Evolutionary conservation across 495 filamentous ascomycete species (phyloP), one percentile per base, ranked within the genome.

Genomic region (Achaetomiella virescens): DNA sequence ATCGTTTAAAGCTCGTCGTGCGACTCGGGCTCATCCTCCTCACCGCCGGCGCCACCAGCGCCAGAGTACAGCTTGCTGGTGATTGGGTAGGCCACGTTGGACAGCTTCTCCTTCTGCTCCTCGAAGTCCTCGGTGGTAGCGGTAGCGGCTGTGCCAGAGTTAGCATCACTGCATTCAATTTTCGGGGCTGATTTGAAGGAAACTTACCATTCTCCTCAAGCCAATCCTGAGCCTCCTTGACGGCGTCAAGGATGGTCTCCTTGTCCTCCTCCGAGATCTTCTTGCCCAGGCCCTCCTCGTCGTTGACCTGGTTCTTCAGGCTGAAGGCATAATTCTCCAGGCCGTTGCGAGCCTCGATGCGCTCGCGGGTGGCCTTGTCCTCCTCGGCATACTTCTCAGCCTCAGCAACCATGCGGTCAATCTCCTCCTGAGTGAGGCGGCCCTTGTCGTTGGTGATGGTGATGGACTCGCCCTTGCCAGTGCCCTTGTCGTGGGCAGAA

Each of bases 191-290:
- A 52, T 40, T 25, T 0, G 17, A 20, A 42, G 10, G 18, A 40
- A 54, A 46, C 61, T 58, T 55, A 67, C 63, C 66, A 77, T 97
- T 93, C 83, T 97, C 91, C 63, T 97, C 92, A 47, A 98, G 86
- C 93, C 93, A 99, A 68, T 97, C 95, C 59, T 85, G 86, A 53
- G 91, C 80, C 78, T 97, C 93, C 87, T 97, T 97, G 76, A 99
- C 87, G 59, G 93, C 93, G 54, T 96, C 90, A 61, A 97, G 76
- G 64, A 97, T 87, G 63, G 90, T 84, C 76, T 99, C 91, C 87
- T 97, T 99, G 81, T 99, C 95, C 58, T 97, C 93, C 58, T 95
- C 93, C 49, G 91, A 89, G 70, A 99, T 96, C 86, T 97, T 95
- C 72, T 90, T 90, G 75, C 93, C 55, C 96, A 69, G 87, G 61